These are phyloP conservation scores for Cladorrhinum sp. DNA, from an alignment of 2,329 filamentous ascomycete genomes.

Conservation along the genomic window DNA sequence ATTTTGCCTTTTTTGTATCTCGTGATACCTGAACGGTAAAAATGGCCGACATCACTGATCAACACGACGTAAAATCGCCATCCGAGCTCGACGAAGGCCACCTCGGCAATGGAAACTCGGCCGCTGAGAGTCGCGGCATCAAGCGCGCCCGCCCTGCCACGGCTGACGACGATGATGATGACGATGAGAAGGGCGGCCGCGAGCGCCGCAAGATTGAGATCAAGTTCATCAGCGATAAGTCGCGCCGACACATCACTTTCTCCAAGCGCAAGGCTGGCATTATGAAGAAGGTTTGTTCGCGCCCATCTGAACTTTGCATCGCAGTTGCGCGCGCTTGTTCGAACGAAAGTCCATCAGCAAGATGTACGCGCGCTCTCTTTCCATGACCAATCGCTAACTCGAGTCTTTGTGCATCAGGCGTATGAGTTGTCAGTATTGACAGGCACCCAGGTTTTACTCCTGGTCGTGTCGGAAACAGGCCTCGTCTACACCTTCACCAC, in stretches of 20 bases:
- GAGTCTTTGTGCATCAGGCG: conserved; percentile 55
- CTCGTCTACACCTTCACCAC: conserved; percentile 98
- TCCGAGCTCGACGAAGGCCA: conserved; percentile 72
- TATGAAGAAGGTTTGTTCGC: conserved; percentile 91
- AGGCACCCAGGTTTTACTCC: conserved; percentile 91
- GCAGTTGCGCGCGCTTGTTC: not conserved
- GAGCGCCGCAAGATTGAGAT: conserved; percentile 99
- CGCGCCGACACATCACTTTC: conserved; percentile 97
- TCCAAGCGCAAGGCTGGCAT: conserved; percentile 99
- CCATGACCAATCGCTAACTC: conserved; percentile 22
- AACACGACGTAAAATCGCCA: conserved; percentile 72
- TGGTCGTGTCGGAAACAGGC: conserved; percentile 95
- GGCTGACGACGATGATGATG: conserved; percentile 92
- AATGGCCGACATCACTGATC: conserved; percentile 79
- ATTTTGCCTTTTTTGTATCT: conserved; percentile 52
- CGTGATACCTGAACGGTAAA: conserved; percentile 44
- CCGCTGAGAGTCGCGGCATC: conserved; percentile 72
- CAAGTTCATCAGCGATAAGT: conserved; percentile 99
- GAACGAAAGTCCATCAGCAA: conserved; percentile 17
- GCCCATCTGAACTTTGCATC: conserved; percentile 4
- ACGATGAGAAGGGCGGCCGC: conserved; percentile 95
- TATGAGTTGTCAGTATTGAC: conserved; percentile 97
- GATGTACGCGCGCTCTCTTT: not conserved
- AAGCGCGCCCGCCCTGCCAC: conserved; percentile 83
- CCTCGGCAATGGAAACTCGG: conserved; percentile 63